Evolutionary conservation across 1,284 basidiomycete genomes (phyloP), one percentile per base, ranked within the genome.

Genomic region (Microbotryum violaceum): DNA sequence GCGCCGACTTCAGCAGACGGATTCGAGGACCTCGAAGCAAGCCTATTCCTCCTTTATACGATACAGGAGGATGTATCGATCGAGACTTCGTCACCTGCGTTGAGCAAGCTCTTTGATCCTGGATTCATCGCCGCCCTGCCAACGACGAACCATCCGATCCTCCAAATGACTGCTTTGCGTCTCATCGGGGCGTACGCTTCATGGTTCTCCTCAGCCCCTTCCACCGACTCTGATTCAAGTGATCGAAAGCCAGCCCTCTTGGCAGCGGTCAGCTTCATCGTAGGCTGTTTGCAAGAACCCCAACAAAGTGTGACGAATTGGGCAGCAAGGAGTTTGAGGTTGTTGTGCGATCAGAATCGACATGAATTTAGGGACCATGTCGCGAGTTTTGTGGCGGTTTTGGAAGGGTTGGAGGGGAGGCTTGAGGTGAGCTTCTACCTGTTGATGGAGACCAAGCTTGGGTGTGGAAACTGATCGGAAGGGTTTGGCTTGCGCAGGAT

Each of bases 331-430:
- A 67, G 68, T 12, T 58, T 74, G 9, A 50, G 65, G 10, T 55
- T 57, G 4, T 66, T 74, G 12, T 73, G 71, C 59, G 65, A 71
- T 54, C 33, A 57, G 14, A 70, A 69, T 25, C 49, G 72, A n/a
- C 65, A 62, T 18, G 64, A 63, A 3, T 54, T 74, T 8, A 61
- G 61, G 10, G 57, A 56, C 10, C 69, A 73, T 47, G 70, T 74
- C 5, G 61, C 56, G 21, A 66, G 67, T 31, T 71, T 74, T 20
- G 72, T 71, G 18, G 60, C 66, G 27, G 63, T 74, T 1, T 60
- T 74, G 12, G 60, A 63, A 1, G 63, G 64, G 4, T 60, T 72
- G 14, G 70, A 72, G 53, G 67, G 68, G 2, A 58, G 50, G 25
- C 65, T 74, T 49, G 67, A 70, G 16, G 71, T 71, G n/a, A 8